Evolutionary conservation across 345 rosid genomes (phyloP).

Genomic region (Gossypium australe): DNA sequence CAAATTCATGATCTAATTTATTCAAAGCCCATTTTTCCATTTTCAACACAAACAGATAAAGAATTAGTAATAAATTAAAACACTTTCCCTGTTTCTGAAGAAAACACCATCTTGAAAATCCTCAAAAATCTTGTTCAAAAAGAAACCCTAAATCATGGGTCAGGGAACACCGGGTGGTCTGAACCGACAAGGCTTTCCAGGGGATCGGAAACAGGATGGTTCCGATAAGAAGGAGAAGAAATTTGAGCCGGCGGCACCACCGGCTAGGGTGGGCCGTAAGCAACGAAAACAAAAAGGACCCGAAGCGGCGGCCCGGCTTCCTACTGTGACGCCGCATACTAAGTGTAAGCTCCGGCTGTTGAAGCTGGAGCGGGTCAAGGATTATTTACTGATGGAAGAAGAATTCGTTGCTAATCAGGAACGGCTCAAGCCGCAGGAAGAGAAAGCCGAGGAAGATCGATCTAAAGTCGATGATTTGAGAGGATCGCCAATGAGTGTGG

Average conservation of each 20-base stretch:
- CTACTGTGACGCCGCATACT: slow-evolving; percentile 74
- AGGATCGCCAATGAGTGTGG: slow-evolving; percentile 96
- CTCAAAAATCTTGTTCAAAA: neutral
- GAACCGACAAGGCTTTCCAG: slow-evolving; percentile 45
- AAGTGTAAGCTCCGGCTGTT: slow-evolving; percentile 85
- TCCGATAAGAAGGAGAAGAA: slow-evolving; percentile 89
- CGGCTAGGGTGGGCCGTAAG: slow-evolving; percentile 46
- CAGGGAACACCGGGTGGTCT: slow-evolving; percentile 86
- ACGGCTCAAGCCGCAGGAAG: slow-evolving; percentile 90
- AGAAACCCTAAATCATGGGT: slow-evolving; percentile 42
- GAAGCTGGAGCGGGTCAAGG: slow-evolving; percentile 86
- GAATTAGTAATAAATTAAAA: neutral
- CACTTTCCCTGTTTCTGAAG: neutral
- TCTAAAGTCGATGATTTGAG: slow-evolving; percentile 91
- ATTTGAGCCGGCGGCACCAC: slow-evolving; percentile 94
- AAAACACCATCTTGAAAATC: neutral
- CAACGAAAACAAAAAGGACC: slow-evolving; percentile 88
- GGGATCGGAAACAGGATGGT: slow-evolving; percentile 71
- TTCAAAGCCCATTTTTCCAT: neutral
- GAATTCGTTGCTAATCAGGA: slow-evolving; percentile 93
- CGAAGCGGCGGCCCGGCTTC: slow-evolving; percentile 91
- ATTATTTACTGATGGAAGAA: slow-evolving; percentile 87
- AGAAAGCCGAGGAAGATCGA: slow-evolving; percentile 92
- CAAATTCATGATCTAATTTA: neutral
- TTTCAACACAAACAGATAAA: neutral